These are phyloP conservation scores for Aspergillus carlsbadensis DNA, from an alignment of 495 filamentous ascomycete species.

Conservation along the genomic window DNA sequence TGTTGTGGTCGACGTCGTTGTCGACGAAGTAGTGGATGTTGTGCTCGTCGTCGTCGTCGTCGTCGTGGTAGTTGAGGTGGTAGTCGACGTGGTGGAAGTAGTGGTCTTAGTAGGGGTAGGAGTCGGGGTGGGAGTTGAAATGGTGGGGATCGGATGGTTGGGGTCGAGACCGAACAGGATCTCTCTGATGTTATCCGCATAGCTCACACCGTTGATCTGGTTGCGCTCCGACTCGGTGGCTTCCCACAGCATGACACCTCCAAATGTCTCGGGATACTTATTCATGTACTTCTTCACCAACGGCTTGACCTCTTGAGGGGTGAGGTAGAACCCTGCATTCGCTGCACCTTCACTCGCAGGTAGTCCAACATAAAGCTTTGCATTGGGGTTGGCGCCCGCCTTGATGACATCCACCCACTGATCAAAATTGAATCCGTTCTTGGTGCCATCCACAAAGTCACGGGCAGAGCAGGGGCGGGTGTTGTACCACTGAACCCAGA, in stretches of 20 bases:
- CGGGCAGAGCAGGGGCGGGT: slow-evolving; percentile 53
- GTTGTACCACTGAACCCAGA: slow-evolving; percentile 75
- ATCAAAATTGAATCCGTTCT: slow-evolving; percentile 60
- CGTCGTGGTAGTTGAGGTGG: slow-evolving; percentile 18
- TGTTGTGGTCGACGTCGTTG: neutral
- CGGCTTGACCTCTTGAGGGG: slow-evolving; percentile 43
- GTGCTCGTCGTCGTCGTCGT: slow-evolving; percentile 15
- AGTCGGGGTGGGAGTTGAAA: slow-evolving; percentile 20
- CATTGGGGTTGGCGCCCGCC: slow-evolving; percentile 52
- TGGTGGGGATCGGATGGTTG: slow-evolving; percentile 20
- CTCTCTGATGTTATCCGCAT: slow-evolving; percentile 41
- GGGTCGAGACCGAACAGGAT: slow-evolving; percentile 38
- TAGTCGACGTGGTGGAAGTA: slow-evolving; percentile 15
- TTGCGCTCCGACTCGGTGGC: slow-evolving; percentile 56
- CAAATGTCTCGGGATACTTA: slow-evolving; percentile 54
- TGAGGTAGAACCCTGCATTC: slow-evolving; percentile 41
- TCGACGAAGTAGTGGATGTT: slow-evolving; percentile 1
- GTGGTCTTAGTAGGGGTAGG: slow-evolving; percentile 17
- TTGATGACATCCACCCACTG: slow-evolving; percentile 65
- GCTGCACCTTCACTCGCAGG: slow-evolving; percentile 46
- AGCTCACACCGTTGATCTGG: slow-evolving; percentile 41
- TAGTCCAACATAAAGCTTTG: slow-evolving; percentile 65
- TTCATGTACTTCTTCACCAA: slow-evolving; percentile 52
- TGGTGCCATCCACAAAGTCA: slow-evolving; percentile 38
- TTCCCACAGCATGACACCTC: slow-evolving; percentile 74